These are phyloP conservation scores for Arthrobotrys musiformis DNA, from an alignment of 2,329 filamentous ascomycete genomes.

Conservation along the genomic window DNA sequence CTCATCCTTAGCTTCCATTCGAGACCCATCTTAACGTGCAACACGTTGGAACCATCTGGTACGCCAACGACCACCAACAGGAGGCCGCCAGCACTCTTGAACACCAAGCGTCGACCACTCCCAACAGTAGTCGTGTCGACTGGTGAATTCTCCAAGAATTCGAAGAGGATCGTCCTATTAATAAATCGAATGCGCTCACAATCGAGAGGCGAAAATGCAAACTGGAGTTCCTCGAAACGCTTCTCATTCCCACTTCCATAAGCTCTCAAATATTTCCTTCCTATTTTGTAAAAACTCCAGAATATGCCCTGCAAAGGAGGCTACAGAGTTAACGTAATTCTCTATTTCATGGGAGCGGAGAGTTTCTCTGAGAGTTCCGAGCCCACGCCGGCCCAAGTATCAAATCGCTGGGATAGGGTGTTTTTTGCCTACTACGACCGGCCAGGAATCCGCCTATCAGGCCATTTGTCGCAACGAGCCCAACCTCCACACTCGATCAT, in stretches of 20 bases:
- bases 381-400: background rate
- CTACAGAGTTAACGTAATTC: background rate
- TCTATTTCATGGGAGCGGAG: background rate
- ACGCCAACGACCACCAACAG: background rate
- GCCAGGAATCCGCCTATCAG: background rate
- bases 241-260: background rate
- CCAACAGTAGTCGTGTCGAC: background rate
- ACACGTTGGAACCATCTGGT: background rate
- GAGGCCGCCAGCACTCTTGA: background rate
- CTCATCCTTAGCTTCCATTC: constrained; percentile 1
- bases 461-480: background rate
- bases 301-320: background rate
- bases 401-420: background rate
- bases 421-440: background rate
- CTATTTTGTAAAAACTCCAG: background rate
- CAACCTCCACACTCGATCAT: background rate
- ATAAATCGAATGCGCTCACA: background rate
- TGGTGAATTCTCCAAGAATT: background rate
- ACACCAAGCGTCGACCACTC: background rate
- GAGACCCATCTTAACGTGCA: background rate
- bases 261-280: background rate
- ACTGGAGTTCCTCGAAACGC: background rate
- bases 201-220: background rate
- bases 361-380: background rate
- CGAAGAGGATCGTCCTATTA: background rate